These are phyloP conservation scores for Leptographium wingfieldii DNA, from an alignment of 2,329 filamentous ascomycete genomes.

Conservation along the genomic window DNA sequence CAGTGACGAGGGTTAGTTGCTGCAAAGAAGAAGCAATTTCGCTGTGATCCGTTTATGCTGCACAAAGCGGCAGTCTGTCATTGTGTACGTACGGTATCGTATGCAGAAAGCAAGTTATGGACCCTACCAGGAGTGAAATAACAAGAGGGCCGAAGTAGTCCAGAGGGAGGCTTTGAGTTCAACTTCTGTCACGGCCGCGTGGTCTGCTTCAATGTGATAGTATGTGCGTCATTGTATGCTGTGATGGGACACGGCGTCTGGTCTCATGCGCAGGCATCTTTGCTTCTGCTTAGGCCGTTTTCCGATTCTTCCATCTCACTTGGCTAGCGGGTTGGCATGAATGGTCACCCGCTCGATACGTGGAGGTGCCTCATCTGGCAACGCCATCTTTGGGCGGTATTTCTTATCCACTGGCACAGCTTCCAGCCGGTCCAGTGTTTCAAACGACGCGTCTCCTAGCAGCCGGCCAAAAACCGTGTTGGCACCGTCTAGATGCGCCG, in stretches of 20 bases:
- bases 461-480: constrained; percentile 77
- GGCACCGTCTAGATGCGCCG: constrained; percentile 68
- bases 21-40: neutral
- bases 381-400: constrained; percentile 47
- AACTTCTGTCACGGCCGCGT: neutral
- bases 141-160: neutral
- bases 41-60: neutral
- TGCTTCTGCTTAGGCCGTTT: neutral
- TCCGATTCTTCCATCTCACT: constrained; percentile 5
- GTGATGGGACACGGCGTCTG: neutral
- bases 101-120: neutral
- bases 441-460: constrained; percentile 49
- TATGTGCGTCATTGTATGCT: neutral
- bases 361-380: neutral
- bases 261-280: neutral
- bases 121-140: no score
- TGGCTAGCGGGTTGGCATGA: constrained; percentile 69
- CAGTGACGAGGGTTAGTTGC: no score
- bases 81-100: no score
- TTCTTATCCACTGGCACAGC: constrained; percentile 64
- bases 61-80: neutral
- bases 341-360: constrained; percentile 58
- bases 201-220: neutral
- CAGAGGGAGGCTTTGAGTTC: neutral
- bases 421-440: constrained; percentile 60